Evolutionary conservation across 2,329 filamentous ascomycete genomes (phyloP), one percentile per base, ranked within the genome.

Genomic region (Pseudogymnoascus sp.): DNA sequence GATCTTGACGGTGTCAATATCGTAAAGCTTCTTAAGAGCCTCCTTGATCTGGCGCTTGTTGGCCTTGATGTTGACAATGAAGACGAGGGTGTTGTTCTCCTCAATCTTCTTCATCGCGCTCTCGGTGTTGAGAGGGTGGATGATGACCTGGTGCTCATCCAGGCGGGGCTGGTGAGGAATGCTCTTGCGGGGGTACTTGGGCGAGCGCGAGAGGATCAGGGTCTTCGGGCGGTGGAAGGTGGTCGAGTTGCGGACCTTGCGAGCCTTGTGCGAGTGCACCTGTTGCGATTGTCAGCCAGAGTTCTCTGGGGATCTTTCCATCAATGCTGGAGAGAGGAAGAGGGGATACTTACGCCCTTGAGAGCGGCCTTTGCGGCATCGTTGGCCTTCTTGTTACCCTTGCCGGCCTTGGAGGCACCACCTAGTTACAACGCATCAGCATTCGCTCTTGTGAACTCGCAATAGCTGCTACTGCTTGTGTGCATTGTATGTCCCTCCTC

Each of bases 61-160:
- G 79, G 93, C 87, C 88, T 95, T 95, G 79, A 93, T 82, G 72
- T 97, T 89, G 75, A 95, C 91, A 72, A 96, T 96, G 86, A 97
- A 97, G 77, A 96, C 91, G 60, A 99, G 87, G 71, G 94, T 99
- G 87, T 99, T 99, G 87, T 99, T 92, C 89, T 99, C 94, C 86
- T 99, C 94, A 73, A 99, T 97, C 89, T 97, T 97, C 91, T 99
- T 99, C 93, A 99, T 97, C 75, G 95, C 94, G 76, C 89, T 94
- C 89, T 99, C 94, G 65, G 94, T 99, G 88, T 99, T 99, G 76
- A 99, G 86, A 70, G 94, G 94, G 87, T 97, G 91, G 76, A 97
- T 84, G 79, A 99, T 89, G 78, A 97, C 85, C 87, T 96, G 97
- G 86, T 92, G 90, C 82, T 93, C 90, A 82, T 99, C 94, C 74